Percentiles rank a stretch among this genome's conserved stretches.
phyloP scores from a whole-genome alignment of 2,329 filamentous ascomycete genomes.

The Tolypocladium endophyticum region DNA sequence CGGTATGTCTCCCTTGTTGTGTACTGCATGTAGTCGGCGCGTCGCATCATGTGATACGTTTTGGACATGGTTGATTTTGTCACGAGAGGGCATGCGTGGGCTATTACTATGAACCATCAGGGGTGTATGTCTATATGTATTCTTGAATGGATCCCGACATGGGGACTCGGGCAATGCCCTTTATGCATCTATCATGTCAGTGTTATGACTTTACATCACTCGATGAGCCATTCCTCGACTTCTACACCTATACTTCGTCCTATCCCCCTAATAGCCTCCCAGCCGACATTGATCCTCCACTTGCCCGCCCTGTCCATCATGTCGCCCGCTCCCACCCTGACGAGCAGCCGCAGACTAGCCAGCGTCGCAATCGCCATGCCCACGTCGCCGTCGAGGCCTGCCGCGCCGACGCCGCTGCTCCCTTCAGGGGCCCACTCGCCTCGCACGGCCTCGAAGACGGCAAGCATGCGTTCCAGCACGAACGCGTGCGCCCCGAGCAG shows the following conservation, averaged over 20 bases:
- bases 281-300: constrained; percentile 70
- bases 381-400: constrained; percentile 41
- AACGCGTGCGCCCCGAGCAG: constrained; percentile 69
- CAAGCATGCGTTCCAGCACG: constrained; percentile 65
- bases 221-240: constrained; percentile 65
- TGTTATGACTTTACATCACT: constrained; percentile 27
- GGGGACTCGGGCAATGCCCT: not conserved
- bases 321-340: constrained; percentile 54
- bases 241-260: constrained; percentile 69
- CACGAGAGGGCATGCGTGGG: not conserved
- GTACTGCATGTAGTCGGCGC: not conserved
- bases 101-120: not conserved
- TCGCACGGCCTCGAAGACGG: constrained; percentile 61
- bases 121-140: not conserved
- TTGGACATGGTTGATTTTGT: not conserved
- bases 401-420: constrained; percentile 15
- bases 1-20: not conserved
- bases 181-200: not conserved
- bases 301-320: constrained; percentile 57
- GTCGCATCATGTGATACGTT: not conserved
- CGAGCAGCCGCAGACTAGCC: constrained; percentile 57
- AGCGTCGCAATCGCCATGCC: constrained; percentile 62
- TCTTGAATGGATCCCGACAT: not conserved
- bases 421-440: constrained; percentile 36
- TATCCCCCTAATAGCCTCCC: constrained; percentile 63